Evolutionary conservation across 495 filamentous ascomycete genomes (phyloP).

Genomic region (Darksidea phi): DNA sequence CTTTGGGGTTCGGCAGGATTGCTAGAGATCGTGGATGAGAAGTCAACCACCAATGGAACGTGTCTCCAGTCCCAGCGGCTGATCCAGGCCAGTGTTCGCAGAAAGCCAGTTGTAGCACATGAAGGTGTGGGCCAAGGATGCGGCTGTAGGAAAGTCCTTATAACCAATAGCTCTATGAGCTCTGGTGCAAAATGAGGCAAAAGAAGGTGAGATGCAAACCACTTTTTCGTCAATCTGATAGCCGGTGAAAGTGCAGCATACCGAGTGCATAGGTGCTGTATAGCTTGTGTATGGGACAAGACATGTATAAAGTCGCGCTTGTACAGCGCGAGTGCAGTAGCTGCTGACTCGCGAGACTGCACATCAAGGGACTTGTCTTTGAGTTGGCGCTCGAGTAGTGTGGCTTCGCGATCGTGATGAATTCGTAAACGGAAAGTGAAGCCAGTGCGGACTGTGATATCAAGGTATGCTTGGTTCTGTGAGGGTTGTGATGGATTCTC

Average conservation of each 20-base stretch:
- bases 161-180: conserved; percentile 75
- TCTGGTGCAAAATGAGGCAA: conserved; percentile 71
- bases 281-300: conserved; percentile 75
- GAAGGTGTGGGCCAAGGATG: conserved; percentile 79
- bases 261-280: conserved; percentile 74
- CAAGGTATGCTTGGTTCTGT: conserved; percentile 79
- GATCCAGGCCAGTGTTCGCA: conserved; percentile 72
- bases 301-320: conserved; percentile 67
- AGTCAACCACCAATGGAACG: conserved; percentile 76
- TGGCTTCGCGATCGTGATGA: conserved; percentile 80
- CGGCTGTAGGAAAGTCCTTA: conserved; percentile 73
- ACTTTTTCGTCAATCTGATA: conserved; percentile 83
- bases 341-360: conserved; percentile 62
- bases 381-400: conserved; percentile 71
- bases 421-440: conserved; percentile 67
- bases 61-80: conserved; percentile 88
- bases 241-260: conserved; percentile 79
- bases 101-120: conserved; percentile 75
- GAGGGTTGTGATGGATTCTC: conserved; percentile 68
- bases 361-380: conserved; percentile 67
- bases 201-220: conserved; percentile 84
- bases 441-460: conserved; percentile 70
- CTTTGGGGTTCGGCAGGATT: neutral
- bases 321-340: conserved; percentile 65
- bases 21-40: conserved; percentile 44